phyloP scores from a whole-genome alignment of 345 rosid species.

The Rhodamnia argentea region DNA sequence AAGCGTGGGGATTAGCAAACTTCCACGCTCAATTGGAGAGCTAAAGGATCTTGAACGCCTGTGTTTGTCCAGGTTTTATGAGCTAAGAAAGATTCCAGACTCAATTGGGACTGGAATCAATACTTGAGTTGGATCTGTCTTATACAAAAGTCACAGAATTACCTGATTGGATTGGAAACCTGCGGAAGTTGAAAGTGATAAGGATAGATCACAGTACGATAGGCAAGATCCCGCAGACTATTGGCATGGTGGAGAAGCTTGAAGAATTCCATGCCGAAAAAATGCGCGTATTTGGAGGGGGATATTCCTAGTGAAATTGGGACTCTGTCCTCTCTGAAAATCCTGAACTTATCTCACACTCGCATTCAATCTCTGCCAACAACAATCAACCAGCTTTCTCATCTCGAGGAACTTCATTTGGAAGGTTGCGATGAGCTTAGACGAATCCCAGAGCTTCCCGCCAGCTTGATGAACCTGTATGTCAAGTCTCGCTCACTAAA shows the following conservation, averaged over 20 bases:
- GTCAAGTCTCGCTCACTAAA: neutral
- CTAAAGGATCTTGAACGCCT: neutral
- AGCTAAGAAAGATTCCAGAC: neutral
- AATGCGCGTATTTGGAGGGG: neutral
- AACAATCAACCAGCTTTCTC: neutral
- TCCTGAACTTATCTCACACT: neutral
- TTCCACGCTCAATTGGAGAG: neutral
- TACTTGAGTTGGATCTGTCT: neutral
- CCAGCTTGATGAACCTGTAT: neutral
- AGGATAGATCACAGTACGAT: neutral
- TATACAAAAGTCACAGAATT: neutral
- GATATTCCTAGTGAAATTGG: neutral
- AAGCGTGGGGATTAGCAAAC: neutral
- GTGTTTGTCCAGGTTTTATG: neutral
- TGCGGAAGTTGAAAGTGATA: neutral
- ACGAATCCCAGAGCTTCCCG: neutral
- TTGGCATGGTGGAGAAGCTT: too few relatives aligned
- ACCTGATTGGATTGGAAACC: neutral
- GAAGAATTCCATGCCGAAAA: neutral
- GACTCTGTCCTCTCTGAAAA: neutral
- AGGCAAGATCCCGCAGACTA: too few relatives aligned
- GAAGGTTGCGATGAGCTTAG: neutral
- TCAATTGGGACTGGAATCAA: neutral
- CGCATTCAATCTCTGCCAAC: neutral
- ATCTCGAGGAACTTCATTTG: neutral